These are phyloP conservation scores for Sphaceloma murrayae DNA, from an alignment of 2,329 filamentous ascomycete species.

Conservation along the genomic window DNA sequence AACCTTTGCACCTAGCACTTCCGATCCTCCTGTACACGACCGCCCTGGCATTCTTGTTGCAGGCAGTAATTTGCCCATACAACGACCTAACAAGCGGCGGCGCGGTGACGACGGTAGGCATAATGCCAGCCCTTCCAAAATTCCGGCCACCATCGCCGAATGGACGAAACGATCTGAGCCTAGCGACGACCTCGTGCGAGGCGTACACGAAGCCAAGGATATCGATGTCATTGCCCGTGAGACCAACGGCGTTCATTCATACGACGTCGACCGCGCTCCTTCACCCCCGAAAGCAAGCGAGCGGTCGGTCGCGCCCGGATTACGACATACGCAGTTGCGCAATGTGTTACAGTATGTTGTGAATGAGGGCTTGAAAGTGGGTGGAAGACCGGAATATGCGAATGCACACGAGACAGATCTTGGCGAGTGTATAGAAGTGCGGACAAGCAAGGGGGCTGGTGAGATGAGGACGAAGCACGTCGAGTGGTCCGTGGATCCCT, in stretches of 20 bases:
- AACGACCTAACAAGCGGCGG: conserved; percentile 36
- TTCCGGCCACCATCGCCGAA: conserved; percentile 18
- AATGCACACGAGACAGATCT: conserved; percentile 37
- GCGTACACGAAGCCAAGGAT: conserved; percentile 25
- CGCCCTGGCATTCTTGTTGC: conserved; percentile 37
- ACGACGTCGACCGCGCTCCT: conserved; percentile 12
- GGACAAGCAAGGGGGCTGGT: conserved; percentile 36
- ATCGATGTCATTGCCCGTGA: conserved; percentile 16
- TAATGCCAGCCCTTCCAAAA: conserved; percentile 24
- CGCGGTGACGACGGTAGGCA: conserved; percentile 29
- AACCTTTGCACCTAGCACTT: background rate
- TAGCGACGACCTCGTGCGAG: conserved; percentile 23
- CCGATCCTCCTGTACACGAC: conserved; percentile 24
- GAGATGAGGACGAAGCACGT: conserved; percentile 39
- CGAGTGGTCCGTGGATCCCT: conserved; percentile 42
- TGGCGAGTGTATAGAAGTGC: conserved; percentile 43
- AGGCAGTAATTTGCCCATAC: conserved; percentile 33
- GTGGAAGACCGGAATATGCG: conserved; percentile 44
- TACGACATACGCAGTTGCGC: conserved; percentile 40
- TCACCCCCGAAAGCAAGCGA: conserved; percentile 19
- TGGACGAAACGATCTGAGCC: conserved; percentile 21
- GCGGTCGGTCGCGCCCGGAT: conserved; percentile 36
- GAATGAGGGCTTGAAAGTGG: conserved; percentile 44
- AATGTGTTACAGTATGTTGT: conserved; percentile 44
- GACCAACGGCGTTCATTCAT: background rate